Conservation (phyloP, 2,329 filamentous ascomycete genomes). For the Balansia obtecta region DNA sequence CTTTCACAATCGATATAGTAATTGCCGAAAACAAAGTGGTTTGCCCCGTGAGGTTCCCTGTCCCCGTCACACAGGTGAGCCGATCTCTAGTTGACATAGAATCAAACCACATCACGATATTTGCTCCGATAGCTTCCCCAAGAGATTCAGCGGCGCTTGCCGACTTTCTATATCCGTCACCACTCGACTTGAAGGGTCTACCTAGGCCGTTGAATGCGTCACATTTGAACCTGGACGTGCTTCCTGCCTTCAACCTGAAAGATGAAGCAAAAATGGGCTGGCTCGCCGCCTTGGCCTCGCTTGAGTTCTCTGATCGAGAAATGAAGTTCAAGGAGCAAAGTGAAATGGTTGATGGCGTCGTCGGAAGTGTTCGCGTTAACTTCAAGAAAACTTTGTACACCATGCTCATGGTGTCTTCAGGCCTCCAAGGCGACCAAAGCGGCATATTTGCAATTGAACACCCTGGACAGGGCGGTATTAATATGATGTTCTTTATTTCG, state of each 20-base stretch:
- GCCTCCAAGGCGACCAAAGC: constrained; percentile 31
- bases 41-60: constrained; percentile 25
- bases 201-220: constrained; percentile 27
- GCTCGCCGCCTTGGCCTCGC: constrained; percentile 25
- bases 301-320: constrained; percentile 31
- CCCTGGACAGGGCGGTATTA: constrained; percentile 21
- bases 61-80: constrained; percentile 24
- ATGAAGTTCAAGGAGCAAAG: constrained; percentile 20
- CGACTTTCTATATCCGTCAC: constrained; percentile 25
- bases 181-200: constrained; percentile 13
- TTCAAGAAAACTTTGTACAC: constrained; percentile 37
- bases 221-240: constrained; percentile 30
- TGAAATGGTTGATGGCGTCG: constrained; percentile 11
- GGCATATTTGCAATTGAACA: constrained; percentile 30
- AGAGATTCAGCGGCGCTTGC: constrained; percentile 13
- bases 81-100: constrained; percentile 30
- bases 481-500: constrained; percentile 27
- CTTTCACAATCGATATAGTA: constrained; percentile 28
- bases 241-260: constrained; percentile 29
- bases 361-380: constrained; percentile 24
- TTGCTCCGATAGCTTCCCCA: constrained; percentile 20
- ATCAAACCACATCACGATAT: constrained; percentile 31
- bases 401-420: constrained; percentile 33
- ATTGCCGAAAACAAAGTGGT: constrained; percentile 21
- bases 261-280: constrained; percentile 23